Evolutionary conservation across 208 protist species (phyloP).

Genomic region (Crithidia bombi): DNA sequence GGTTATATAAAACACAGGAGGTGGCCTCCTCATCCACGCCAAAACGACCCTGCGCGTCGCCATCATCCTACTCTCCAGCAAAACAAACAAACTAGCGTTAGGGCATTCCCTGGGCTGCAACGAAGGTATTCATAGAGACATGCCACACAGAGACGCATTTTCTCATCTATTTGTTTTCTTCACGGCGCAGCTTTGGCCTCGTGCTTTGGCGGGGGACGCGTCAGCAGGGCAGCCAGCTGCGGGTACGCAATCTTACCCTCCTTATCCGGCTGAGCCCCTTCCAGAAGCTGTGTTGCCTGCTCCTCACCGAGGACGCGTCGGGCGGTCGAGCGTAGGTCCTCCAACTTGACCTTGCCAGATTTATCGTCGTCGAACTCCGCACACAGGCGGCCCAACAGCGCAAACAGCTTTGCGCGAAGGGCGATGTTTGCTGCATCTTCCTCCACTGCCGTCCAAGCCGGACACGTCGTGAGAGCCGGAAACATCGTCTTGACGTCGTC

Average conservation of each 20-base stretch:
- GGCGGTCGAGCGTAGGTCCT: constrained; percentile 58
- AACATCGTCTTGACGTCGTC: constrained; percentile 71
- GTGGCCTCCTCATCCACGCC: no score
- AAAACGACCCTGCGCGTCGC: no score
- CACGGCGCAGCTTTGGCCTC: neutral
- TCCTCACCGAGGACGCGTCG: constrained; percentile 65
- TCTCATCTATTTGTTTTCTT: neutral
- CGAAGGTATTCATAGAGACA: no score
- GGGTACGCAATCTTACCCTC: constrained; percentile 80
- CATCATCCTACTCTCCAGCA: no score
- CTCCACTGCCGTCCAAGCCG: constrained; percentile 59
- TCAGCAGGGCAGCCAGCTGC: constrained; percentile 73
- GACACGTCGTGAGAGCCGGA: constrained; percentile 41
- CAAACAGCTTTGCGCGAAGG: constrained; percentile 64
- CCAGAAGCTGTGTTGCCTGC: constrained; percentile 59
- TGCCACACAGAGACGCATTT: no score
- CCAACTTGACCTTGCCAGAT: constrained; percentile 65
- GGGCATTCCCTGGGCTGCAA: neutral
- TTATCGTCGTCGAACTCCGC: constrained; percentile 66
- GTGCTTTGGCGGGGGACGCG: constrained; percentile 43
- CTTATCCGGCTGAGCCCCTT: constrained; percentile 61
- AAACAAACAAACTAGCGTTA: no score
- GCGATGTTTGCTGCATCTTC: constrained; percentile 47
- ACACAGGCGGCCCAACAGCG: constrained; percentile 66
- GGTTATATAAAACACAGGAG: no score